Evolutionary conservation across 345 rosid genomes (phyloP).

Genomic region (Acer negundo): DNA sequence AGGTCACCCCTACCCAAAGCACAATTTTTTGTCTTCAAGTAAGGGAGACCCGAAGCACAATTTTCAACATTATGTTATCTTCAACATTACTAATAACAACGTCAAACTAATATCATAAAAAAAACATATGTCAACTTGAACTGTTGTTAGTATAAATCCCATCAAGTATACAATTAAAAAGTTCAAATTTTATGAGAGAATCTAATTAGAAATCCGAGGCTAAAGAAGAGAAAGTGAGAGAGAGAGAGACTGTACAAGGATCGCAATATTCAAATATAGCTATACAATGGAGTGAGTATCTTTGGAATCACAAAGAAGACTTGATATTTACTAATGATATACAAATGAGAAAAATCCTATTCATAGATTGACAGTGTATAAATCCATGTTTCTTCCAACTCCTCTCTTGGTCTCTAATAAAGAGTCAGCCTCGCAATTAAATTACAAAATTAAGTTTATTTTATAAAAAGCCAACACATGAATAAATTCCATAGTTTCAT

Average conservation of each 20-base stretch:
- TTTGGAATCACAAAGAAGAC: not conserved
- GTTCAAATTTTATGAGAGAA: too few species aligned
- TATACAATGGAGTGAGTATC: not conserved
- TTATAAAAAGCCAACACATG: too few species aligned
- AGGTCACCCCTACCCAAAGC: too few species aligned
- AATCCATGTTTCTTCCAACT: not conserved
- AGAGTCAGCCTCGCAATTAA: not conserved
- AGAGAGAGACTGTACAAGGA: not conserved
- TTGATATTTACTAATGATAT: not conserved
- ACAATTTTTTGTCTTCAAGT: too few species aligned
- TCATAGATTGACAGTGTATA: not conserved
- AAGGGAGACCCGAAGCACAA: too few species aligned
- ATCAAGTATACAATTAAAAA: too few species aligned
- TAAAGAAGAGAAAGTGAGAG: too few species aligned
- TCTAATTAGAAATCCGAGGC: too few species aligned
- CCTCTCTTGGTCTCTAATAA: not conserved
- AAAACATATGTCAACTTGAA: not conserved
- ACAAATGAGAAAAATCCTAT: not conserved
- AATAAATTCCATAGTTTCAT: conserved; percentile 72
- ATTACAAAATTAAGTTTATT: conserved; percentile 37
- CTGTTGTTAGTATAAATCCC: too few species aligned
- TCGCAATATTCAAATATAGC: not conserved
- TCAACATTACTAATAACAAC: too few species aligned
- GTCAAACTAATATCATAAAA: too few species aligned
- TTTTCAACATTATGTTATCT: too few species aligned